These are phyloP conservation scores for Pisolithus albus DNA, from an alignment of 768 basidiomycete species.

Conservation along the genomic window DNA sequence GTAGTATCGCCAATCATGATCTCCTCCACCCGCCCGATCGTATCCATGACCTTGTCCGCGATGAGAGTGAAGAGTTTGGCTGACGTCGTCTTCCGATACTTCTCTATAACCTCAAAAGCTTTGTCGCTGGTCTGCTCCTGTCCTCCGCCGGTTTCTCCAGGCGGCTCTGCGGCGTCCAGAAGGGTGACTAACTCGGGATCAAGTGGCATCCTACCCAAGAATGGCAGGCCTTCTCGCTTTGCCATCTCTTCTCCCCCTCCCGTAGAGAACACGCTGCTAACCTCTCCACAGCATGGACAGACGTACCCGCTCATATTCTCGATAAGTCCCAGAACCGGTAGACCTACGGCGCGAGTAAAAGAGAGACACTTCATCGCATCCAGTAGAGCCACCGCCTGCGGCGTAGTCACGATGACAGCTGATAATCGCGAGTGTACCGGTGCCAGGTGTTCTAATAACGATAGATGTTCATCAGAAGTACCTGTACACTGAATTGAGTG, in stretches of 20 bases:
- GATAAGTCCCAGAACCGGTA: conserved; percentile 86
- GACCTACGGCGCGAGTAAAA: conserved; percentile 80
- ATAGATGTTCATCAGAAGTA: conserved; percentile 97
- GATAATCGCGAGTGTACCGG: conserved; percentile 73
- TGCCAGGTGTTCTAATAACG: conserved; percentile 87
- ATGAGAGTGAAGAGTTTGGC: conserved; percentile 62
- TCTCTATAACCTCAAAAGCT: conserved; percentile 47
- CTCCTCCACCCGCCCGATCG: conserved; percentile 14
- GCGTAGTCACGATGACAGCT: conserved; percentile 91
- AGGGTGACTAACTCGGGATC: conserved; percentile 86
- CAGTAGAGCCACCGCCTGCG: conserved; percentile 91
- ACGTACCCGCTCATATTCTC: conserved; percentile 99
- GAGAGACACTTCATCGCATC: conserved; percentile 96
- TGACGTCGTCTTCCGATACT: conserved; percentile 65
- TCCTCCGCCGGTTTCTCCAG: conserved; percentile 13
- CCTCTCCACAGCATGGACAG: conserved; percentile 94
- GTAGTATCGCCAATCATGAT: background rate
- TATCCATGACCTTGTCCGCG: conserved; percentile 35
- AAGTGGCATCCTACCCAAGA: conserved; percentile 86
- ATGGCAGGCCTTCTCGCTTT: conserved; percentile 58
- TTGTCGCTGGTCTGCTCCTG: conserved; percentile 16
- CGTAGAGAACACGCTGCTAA: conserved; percentile 90
- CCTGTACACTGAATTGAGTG: conserved; percentile 44
- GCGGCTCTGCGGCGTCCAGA: conserved; percentile 58
- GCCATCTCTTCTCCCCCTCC: conserved; percentile 92